These are phyloP conservation scores for Fragaria ananassa DNA, from an alignment of 306 rosid species.

Conservation along the genomic window DNA sequence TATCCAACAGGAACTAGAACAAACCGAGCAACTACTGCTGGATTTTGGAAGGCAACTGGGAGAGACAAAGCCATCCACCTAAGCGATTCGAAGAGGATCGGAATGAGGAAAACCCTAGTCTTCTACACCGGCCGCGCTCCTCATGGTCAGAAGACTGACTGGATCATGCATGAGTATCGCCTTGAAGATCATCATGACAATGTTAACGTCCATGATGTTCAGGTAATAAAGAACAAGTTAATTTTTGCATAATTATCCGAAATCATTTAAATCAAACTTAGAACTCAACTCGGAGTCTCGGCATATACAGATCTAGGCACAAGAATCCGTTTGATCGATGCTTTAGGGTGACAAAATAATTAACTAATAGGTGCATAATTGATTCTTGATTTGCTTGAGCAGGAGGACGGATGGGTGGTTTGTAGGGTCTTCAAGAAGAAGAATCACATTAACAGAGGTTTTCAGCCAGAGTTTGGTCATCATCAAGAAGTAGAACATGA, in stretches of 20 bases:
- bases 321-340: not conserved
- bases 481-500: constrained; percentile 28
- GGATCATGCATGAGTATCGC: constrained; percentile 99
- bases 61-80: constrained; percentile 88
- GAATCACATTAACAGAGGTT: constrained; percentile 48
- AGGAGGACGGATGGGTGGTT: constrained; percentile 99
- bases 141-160: constrained; percentile 92
- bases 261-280: not conserved
- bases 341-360: not conserved
- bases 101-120: constrained; percentile 96
- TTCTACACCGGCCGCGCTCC: constrained; percentile 99
- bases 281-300: not conserved
- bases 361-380: not conserved
- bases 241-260: not conserved
- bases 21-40: constrained; percentile 88
- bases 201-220: constrained; percentile 40
- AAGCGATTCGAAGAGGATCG: constrained; percentile 67
- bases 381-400: constrained; percentile 14
- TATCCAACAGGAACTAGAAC: constrained; percentile 97
- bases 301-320: not conserved
- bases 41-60: constrained; percentile 98
- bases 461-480: constrained; percentile 49
- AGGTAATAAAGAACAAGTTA: constrained; percentile 37
- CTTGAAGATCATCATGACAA: constrained; percentile 61
- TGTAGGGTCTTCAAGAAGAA: constrained; percentile 95